These are phyloP conservation scores for Auriscalpium vulgare DNA, from an alignment of 768 basidiomycete genomes.

Conservation along the genomic window DNA sequence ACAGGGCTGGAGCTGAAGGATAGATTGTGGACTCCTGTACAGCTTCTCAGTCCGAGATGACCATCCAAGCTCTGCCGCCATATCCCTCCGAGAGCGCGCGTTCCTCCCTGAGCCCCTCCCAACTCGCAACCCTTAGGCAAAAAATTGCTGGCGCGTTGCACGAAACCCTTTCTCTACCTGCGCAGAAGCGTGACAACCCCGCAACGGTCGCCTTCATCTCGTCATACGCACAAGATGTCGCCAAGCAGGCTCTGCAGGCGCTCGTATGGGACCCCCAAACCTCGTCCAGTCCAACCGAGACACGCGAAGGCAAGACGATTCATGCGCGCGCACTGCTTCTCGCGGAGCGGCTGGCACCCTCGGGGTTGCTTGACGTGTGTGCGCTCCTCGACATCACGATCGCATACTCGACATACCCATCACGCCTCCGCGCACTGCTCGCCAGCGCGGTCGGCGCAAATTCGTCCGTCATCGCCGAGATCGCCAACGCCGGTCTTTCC, in stretches of 20 bases:
- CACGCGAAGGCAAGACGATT: constrained; percentile 36
- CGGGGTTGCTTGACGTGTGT: constrained; percentile 37
- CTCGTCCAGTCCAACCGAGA: constrained; percentile 4
- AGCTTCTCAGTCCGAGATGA: constrained; percentile 14
- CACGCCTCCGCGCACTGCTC: constrained; percentile 39
- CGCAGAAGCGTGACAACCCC: constrained; percentile 36
- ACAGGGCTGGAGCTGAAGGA: no score
- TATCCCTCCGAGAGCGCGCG: constrained; percentile 48
- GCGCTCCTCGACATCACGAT: constrained; percentile 59
- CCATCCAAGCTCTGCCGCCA: constrained; percentile 33
- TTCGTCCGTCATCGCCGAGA: constrained; percentile 24
- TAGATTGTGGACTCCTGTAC: no score
- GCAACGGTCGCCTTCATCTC: constrained; percentile 43
- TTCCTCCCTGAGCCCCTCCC: constrained; percentile 43
- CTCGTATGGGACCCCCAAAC: constrained; percentile 47
- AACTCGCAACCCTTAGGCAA: constrained; percentile 38
- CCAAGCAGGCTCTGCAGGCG: constrained; percentile 41
- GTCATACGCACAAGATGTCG: constrained; percentile 50
- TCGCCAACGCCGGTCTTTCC: constrained; percentile 37
- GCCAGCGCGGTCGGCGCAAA: constrained; percentile 29
- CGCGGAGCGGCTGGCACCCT: constrained; percentile 43
- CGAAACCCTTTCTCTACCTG: constrained; percentile 39
- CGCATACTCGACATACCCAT: constrained; percentile 39
- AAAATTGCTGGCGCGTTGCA: constrained; percentile 41
- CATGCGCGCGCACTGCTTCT: constrained; percentile 43